Evolutionary conservation across 1,284 basidiomycete species (phyloP), one percentile per base, ranked within the genome.

Genomic region (Agroathelia rolfsii): DNA sequence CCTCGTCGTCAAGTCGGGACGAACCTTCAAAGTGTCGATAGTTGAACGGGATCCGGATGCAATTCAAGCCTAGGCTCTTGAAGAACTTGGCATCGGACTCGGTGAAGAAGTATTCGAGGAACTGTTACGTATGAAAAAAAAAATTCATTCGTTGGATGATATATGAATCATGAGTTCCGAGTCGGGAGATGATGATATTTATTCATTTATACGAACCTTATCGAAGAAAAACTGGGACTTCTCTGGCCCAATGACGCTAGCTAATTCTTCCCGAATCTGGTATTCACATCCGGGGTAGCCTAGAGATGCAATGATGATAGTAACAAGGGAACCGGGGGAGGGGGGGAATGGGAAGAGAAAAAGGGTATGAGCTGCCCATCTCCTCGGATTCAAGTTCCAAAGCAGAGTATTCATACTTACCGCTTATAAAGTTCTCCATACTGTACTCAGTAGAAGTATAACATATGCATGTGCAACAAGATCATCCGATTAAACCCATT

Each of bases 181-280:
- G 13, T 4, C 5, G 24, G 26, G 14, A 8, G 20, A 27, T 6
- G 33, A 10, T 12, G 19, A 25, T 23, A 14, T 15, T 20, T 9
- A 8, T 23, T 35, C 11, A 18, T 21, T 37, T 17, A 23, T 21
- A 49, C 55, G 16, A 41, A 75, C 76, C 59, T 74, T 78, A 56
- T 85, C 77, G 45, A 85, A 87, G 61, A 85, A 86, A 57, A 74
- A 79, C 17, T 72, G 72, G 9, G 79, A 69, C 49, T 81, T 85
- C 32, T 74, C 62, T 36, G 66, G 41, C 2, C 83, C 83, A 12
- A 87, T 55, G 0, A 72, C 68, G 11, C 73, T 63, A 11, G 64
- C 62, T n/a, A 87, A 59, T 3, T 72, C 75, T 11, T 72, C 70
- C 26, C 82, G 72, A 33, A 84, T 75, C 51, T 77, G 72, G 48